Evolutionary conservation across 2,329 filamentous ascomycete species (phyloP), one percentile per base, ranked within the genome.

Genomic region (Kalaharituber pfeilii): DNA sequence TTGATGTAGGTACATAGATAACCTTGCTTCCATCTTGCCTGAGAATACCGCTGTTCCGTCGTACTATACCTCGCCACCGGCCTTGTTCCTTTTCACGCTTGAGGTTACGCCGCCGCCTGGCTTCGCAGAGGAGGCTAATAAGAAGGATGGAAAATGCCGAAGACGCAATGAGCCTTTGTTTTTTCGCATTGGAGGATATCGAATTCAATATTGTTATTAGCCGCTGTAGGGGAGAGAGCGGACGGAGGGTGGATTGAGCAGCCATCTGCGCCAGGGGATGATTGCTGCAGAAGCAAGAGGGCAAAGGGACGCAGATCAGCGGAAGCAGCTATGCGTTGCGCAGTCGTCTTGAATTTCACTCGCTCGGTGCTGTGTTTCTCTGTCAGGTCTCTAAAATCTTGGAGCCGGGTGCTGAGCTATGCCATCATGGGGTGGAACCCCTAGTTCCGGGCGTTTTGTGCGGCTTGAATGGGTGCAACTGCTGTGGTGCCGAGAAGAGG

Each of bases 41-140:
- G 69, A 84, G 79, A 59, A 96, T 74, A 64, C 87, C 94, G 28
- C 89, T 96, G 69, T 98, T 98, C 57, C 85, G 82, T 55, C 91
- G 79, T 59, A 96, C 72, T 52, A 98, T 75, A 60, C 84, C 83
- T 59, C 79, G 75, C 4, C 88, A 88, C 44, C 58, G 53, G 24
- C 57, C 56, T 62, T 87, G 83, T 63, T 91, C 87, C 61, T 79
- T 81, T 69, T 96, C 89, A 59, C 80, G 80, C 50, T 78, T 78
- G 57, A 79, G 75, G 55, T 75, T 78, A 65, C 76, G 80, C 77
- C 85, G 89, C 77, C 82, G 85, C 57, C 78, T 78, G 71, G 86
- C 87, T 54, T 81, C 82, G 47, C 82, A 75, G 57, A 82, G 76
- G 62, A 95, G 77, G 0, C 85, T 85, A 24, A 84, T 84, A 51